Base-by-base conservation (phyloP, 2,329 filamentous ascomycete species). In the Cladosporium sp. region DNA sequence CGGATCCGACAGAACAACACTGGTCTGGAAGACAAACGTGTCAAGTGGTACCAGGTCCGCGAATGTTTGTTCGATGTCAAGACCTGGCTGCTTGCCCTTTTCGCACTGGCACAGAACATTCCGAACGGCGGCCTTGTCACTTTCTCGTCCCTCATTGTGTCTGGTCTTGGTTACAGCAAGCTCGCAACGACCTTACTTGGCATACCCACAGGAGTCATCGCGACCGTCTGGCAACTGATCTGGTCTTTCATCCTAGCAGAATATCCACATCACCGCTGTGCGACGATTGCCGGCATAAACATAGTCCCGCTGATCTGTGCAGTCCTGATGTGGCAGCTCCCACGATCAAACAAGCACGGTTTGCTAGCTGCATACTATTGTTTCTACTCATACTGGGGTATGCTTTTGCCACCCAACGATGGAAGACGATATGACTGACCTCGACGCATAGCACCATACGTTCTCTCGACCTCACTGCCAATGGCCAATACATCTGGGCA, bases 151-250 rank as follows among this genome's bases (percentile, higher is more conserved):
- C 71, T 86, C 8, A 84, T 86, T 59, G 25, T 25, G 25, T 25
- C 25, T 25, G 25, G 25, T 25, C 25, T 25, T 3, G 25, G 25
- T 25, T 86, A 82, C 63, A 74, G 77, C 52, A 74, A 75, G 9
- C 83, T 85, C 59, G 74, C 77, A 1, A 83, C 83, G 0, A 84
- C 85, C 15, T 72, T 85, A 0, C 82, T 85, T 69, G 84, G 85
- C 62, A 84, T 85, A 58, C 83, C 82, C 0, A 85, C 85, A 49
- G 84, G 84, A 2, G 76, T 89, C 1, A 75, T 89, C 17, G 80
- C 78, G 45, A 76, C 78, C 34, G 61, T 81, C 6, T 82, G 75
- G 0, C 65, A 2, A 80, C 77, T 25, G 25, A 79, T 4, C 79
- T 72, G 50, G 67, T 80, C 7, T 80, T 55, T 64, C 42, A 50